Conservation (phyloP, 192 early-diverging fungal genomes). For the Martensiomyces pterosporus region DNA sequence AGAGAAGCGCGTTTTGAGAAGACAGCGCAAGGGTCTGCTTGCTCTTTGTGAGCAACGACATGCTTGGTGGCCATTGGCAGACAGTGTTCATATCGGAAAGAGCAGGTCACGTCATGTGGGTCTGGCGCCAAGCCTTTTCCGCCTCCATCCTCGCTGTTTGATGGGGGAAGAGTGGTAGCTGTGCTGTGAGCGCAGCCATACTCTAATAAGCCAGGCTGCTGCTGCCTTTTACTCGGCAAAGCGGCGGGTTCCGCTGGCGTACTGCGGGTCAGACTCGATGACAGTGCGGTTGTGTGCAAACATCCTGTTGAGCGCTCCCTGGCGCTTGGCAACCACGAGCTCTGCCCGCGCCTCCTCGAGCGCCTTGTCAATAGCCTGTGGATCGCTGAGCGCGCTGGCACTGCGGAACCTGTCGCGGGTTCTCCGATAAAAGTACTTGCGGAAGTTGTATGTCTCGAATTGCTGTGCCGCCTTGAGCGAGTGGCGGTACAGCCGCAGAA, state of each 20-base stretch:
- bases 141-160: too few species aligned
- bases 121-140: too few species aligned
- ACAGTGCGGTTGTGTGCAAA: slow-evolving; percentile 69
- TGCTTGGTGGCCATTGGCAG: too few species aligned
- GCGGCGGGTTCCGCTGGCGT: slow-evolving; percentile 25
- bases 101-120: too few species aligned
- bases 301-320: slow-evolving; percentile 70
- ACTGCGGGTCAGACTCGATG: slow-evolving; percentile 53
- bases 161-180: too few species aligned
- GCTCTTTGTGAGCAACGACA: too few species aligned
- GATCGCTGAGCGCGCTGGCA: slow-evolving; percentile 54
- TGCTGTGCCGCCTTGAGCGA: slow-evolving; percentile 69
- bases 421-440: slow-evolving; percentile 77
- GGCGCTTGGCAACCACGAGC: slow-evolving; percentile 69
- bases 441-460: slow-evolving; percentile 86
- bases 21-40: too few species aligned
- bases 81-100: too few species aligned
- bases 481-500: slow-evolving; percentile 71
- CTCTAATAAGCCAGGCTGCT: too few species aligned
- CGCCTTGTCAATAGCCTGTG: slow-evolving; percentile 51
- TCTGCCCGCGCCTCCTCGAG: slow-evolving; percentile 62
- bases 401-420: slow-evolving; percentile 74
- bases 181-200: too few species aligned
- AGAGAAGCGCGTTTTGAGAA: too few species aligned
- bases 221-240: slow-evolving; percentile 10